Conservation (phyloP, 2,329 filamentous ascomycete species). For the Verticillium dahliae region DNA sequence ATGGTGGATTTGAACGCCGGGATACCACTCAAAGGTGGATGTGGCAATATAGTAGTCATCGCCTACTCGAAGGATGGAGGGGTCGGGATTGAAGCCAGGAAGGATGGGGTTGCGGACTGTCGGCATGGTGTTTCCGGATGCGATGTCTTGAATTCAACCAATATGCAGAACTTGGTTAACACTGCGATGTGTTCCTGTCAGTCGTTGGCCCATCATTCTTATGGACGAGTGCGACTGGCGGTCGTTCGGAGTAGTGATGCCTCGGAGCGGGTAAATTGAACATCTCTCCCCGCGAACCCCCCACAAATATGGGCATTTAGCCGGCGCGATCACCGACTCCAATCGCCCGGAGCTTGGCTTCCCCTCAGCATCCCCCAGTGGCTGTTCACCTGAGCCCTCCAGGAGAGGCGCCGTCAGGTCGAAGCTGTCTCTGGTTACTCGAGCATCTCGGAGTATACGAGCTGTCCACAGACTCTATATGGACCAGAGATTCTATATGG, state of each 20-base stretch:
- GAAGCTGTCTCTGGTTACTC: no score
- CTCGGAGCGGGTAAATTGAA: background rate
- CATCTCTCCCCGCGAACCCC: background rate
- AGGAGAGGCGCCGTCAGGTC: no score
- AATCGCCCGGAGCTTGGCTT: background rate
- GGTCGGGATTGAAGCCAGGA: conserved; percentile 50
- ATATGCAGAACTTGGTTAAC: no score
- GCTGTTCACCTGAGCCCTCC: background rate
- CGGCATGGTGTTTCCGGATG: conserved; percentile 30
- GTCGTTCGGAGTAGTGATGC: background rate
- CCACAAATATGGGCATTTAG: background rate
- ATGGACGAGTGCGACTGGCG: background rate
- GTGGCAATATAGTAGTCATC: conserved; percentile 50
- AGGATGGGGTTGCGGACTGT: conserved; percentile 46
- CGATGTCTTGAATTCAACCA: no score
- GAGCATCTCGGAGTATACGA: no score
- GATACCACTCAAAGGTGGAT: conserved; percentile 50
- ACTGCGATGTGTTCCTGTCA: no score
- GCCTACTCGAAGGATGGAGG: conserved; percentile 44
- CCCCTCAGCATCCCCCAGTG: background rate
- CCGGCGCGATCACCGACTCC: background rate
- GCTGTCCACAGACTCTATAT: no score
- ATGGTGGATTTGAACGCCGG: conserved; percentile 49
- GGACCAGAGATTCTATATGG: no score
- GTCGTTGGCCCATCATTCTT: background rate